Evolutionary conservation across 163 green algal genomes (phyloP).

Genomic region (Chlorella variabilis): DNA sequence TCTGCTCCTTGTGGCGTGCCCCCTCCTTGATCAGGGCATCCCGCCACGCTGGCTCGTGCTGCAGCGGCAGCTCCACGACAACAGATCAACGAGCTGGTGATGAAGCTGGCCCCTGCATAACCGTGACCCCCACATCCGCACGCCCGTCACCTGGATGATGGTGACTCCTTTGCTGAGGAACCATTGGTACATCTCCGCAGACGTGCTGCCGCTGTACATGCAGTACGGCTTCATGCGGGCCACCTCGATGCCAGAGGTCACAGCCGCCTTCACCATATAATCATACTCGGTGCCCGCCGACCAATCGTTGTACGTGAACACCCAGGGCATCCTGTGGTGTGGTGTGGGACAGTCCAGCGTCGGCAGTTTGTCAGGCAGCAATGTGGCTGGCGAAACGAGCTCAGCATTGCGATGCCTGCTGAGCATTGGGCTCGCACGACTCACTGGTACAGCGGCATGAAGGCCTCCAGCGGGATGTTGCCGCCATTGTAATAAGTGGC

Average conservation of each 20-base stretch:
- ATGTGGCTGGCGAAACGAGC: too few species aligned
- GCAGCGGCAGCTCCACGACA: background rate
- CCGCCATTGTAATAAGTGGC: conserved; percentile 64
- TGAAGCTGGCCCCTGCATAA: too few species aligned
- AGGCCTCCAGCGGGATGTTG: conserved; percentile 54
- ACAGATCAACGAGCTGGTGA: too few species aligned
- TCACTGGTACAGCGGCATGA: conserved; percentile 52
- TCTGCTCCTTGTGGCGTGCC: background rate
- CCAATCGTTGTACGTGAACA: conserved; percentile 63
- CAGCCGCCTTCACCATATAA: conserved; percentile 62
- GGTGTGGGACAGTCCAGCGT: background rate
- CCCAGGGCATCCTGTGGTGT: conserved; percentile 52
- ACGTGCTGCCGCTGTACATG: conserved; percentile 51
- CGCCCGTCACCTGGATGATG: conserved; percentile 25
- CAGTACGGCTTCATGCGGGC: conserved; percentile 51
- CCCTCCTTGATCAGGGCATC: conserved; percentile 16
- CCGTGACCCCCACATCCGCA: background rate
- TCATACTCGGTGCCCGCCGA: conserved; percentile 49
- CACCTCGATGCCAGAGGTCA: conserved; percentile 19
- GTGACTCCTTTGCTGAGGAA: conserved; percentile 42
- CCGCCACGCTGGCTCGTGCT: conserved; percentile 14
- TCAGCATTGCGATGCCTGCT: background rate
- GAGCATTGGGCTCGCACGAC: background rate
- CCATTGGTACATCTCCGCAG: conserved; percentile 45
- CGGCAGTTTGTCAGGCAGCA: background rate